Base-by-base conservation (phyloP, 345 rosid genomes). In the Nephelium lappaceum region DNA sequence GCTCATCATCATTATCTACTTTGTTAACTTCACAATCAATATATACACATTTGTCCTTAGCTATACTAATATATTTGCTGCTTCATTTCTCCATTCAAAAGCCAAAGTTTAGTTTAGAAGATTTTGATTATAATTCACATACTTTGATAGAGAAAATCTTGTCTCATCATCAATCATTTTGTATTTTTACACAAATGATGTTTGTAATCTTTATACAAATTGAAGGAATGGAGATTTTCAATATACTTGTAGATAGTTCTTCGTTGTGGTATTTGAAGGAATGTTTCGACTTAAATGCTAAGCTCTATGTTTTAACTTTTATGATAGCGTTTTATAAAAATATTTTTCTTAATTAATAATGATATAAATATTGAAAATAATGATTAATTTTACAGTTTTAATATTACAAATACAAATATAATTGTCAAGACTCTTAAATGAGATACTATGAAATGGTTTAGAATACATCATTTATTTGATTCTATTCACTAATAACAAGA, bases 171-270 rank as follows among this genome's bases (percentile, higher is more conserved):
- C 62, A 51, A 14, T 47, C 49, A 36, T 47, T 75, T 75, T 75
- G 64, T 65, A 25, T 45, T 65, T 65, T 18, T 57, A 27, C 45
- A 25, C 43, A 45, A 57, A 45, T 18, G 61, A 27, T 65, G 78
- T 51, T 49, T 75, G 43, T 75, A 43, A 36, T 74, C 58, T 19
- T 25, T 49, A 3, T 25, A 49, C 25, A 25, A 3, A 8, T 64
- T 47, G 60, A 45, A 75, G 77, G 36, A 64, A 31, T 65, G 78
- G 68, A 60, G 68, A 69, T 62, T 41, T n/a, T 23, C 24, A 49
- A 31, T 45, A 45, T 21, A 38, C 62, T 19, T 21, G 72, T 53
- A 63, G 70, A 67, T 76, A 38, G 23, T 38, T 76, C 8, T 49
- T 66, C 38, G 14, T 47, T 24, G 12, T 42, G 8, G 5, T 5